phyloP scores from a whole-genome alignment of 495 filamentous ascomycete genomes.

The Chaetomium cochliodes region DNA sequence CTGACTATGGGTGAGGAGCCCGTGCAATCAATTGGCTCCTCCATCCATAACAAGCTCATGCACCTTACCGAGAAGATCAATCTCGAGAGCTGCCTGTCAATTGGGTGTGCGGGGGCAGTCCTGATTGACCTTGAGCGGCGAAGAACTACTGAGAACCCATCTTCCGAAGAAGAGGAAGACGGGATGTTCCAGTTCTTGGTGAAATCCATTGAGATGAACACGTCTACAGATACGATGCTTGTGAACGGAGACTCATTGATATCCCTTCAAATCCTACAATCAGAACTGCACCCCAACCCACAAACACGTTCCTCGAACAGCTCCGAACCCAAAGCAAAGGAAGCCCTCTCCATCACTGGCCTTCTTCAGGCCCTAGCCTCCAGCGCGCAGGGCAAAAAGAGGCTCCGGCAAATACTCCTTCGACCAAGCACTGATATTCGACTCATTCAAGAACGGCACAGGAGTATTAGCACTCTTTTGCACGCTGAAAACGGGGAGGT shows the following conservation, averaged over 20 bases:
- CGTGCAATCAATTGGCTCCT: constrained; percentile 49
- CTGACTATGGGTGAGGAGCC: constrained; percentile 51
- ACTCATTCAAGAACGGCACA: constrained; percentile 72
- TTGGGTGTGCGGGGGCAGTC: constrained; percentile 82
- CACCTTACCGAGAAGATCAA: constrained; percentile 73
- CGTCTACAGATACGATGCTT: constrained; percentile 75
- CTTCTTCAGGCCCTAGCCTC: constrained; percentile 74
- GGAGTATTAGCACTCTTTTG: constrained; percentile 66
- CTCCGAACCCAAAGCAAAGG: constrained; percentile 70
- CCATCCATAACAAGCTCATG: constrained; percentile 64
- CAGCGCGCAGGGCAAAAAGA: constrained; percentile 76
- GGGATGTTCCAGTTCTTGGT: constrained; percentile 62
- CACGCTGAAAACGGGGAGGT: constrained; percentile 63
- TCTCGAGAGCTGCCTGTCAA: constrained; percentile 62
- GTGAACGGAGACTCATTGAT: constrained; percentile 75
- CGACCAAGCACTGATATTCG: constrained; percentile 68
- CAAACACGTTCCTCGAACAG: constrained; percentile 74
- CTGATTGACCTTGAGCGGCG: constrained; percentile 75
- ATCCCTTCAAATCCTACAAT: constrained; percentile 82
- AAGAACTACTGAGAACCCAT: constrained; percentile 57
- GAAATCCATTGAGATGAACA: constrained; percentile 71
- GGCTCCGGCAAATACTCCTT: constrained; percentile 79
- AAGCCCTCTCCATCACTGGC: constrained; percentile 86
- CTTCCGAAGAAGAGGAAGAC: constrained; percentile 51
- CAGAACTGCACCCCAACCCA: constrained; percentile 80